Conservation (phyloP, 1,139 yeast genomes). For the Kodamaea sp. region DNA sequence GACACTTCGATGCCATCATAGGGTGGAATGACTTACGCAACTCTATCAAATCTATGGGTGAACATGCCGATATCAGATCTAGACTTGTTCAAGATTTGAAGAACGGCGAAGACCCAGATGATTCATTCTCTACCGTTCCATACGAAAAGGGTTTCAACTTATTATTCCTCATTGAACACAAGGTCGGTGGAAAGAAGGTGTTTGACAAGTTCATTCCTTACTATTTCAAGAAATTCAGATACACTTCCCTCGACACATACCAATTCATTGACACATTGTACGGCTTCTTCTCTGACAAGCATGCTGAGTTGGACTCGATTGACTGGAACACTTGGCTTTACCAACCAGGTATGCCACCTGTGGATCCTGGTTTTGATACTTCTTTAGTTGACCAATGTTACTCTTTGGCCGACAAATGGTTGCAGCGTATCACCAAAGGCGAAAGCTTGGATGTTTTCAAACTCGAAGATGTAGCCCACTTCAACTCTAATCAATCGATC, state of each 20-base stretch:
- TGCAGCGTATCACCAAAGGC: conserved; percentile 23
- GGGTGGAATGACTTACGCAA: conserved; percentile 85
- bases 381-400: conserved; percentile 74
- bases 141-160: conserved; percentile 89
- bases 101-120: conserved; percentile 78
- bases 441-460: conserved; percentile 20
- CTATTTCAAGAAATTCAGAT: conserved; percentile 71
- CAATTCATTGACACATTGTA: conserved; percentile 77
- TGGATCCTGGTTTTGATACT: conserved; percentile 76
- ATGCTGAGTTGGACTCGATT: conserved; percentile 55
- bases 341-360: conserved; percentile 82
- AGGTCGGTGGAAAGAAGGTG: conserved; percentile 55
- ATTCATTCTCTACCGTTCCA: conserved; percentile 83
- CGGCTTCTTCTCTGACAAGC: conserved; percentile 55
- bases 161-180: conserved; percentile 67
- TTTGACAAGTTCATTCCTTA: conserved; percentile 81
- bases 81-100: conserved; percentile 69
- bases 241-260: conserved; percentile 74
- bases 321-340: conserved; percentile 89
- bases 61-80: conserved; percentile 54
- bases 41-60: conserved; percentile 63
- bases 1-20: conserved; percentile 81
- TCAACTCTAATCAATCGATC: conserved; percentile 75
- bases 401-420: conserved; percentile 68
- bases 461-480: conserved; percentile 49